phyloP scores from a whole-genome alignment of 73 alveolate species.

The Diophrys sp. region DNA sequence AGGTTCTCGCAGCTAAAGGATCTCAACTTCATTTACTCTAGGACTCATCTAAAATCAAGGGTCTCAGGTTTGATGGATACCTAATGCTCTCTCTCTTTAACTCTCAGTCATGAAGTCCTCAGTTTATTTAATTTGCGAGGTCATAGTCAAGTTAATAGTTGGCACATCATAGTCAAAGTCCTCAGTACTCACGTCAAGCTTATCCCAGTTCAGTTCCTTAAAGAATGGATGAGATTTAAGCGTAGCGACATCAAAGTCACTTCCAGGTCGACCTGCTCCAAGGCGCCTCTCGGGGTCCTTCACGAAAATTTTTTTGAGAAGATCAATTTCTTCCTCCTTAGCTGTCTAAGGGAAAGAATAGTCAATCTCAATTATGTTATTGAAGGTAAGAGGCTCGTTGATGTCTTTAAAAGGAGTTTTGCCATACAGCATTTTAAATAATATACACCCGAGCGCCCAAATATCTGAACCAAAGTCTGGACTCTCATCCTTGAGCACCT shows the following conservation, averaged over 20 bases:
- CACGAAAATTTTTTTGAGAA: too few relatives aligned
- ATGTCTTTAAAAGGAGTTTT: conserved; percentile 65
- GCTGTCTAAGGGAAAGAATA: background rate
- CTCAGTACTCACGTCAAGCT: too few relatives aligned
- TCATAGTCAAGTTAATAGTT: too few relatives aligned
- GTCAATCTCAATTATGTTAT: background rate
- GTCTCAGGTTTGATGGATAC: too few relatives aligned
- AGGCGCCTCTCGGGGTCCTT: background rate
- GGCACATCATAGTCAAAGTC: too few relatives aligned
- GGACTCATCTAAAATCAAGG: too few relatives aligned
- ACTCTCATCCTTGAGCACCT: conserved; percentile 58
- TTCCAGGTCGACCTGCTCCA: background rate
- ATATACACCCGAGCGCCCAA: conserved; percentile 71
- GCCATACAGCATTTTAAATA: conserved; percentile 78
- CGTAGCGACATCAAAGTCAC: background rate
- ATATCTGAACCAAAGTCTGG: conserved; percentile 70
- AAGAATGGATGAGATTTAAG: background rate
- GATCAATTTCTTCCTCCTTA: background rate
- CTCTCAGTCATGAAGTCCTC: too few relatives aligned
- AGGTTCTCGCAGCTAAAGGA: too few relatives aligned
- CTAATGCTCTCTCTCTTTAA: too few relatives aligned
- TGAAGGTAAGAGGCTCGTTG: conserved; percentile 1
- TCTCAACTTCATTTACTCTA: too few relatives aligned
- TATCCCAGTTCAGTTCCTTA: background rate
- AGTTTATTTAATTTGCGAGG: too few relatives aligned